These are phyloP conservation scores for Ascoidea asiatica DNA, from an alignment of 805 yeast genomes.

Conservation along the genomic window DNA sequence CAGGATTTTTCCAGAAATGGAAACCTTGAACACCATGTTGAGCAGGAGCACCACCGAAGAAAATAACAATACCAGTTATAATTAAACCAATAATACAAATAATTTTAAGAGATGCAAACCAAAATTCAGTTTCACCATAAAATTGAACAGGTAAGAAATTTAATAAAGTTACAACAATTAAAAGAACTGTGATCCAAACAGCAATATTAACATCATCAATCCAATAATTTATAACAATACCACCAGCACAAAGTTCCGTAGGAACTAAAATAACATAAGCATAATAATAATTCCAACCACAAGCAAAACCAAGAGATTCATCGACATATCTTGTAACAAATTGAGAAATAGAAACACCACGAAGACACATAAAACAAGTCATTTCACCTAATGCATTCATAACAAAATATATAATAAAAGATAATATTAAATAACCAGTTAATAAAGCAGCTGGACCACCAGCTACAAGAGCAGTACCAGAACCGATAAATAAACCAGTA, in stretches of 20 bases:
- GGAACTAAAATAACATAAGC: slow-evolving; percentile 40
- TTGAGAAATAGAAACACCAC: neutral
- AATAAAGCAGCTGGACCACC: slow-evolving; percentile 65
- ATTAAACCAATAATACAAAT: slow-evolving; percentile 44
- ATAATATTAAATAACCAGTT: slow-evolving; percentile 48
- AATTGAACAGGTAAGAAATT: slow-evolving; percentile 40
- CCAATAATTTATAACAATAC: slow-evolving; percentile 51
- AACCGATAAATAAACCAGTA: slow-evolving; percentile 68
- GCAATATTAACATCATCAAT: slow-evolving; percentile 39
- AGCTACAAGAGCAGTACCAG: slow-evolving; percentile 42
- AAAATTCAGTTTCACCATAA: slow-evolving; percentile 53
- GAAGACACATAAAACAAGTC: slow-evolving; percentile 22
- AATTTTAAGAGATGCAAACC: slow-evolving; percentile 42
- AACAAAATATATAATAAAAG: slow-evolving; percentile 42
- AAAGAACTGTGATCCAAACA: slow-evolving; percentile 44
- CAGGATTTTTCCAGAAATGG: slow-evolving; percentile 52
- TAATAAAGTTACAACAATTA: slow-evolving; percentile 29
- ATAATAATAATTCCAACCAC: slow-evolving; percentile 46
- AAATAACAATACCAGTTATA: slow-evolving; percentile 35
- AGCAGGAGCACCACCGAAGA: slow-evolving; percentile 38
- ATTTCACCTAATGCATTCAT: slow-evolving; percentile 53
- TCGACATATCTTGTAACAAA: slow-evolving; percentile 21
- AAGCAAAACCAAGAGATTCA: slow-evolving; percentile 46
- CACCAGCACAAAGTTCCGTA: slow-evolving; percentile 53
- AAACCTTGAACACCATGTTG: slow-evolving; percentile 44